phyloP scores from a whole-genome alignment of 768 basidiomycete genomes.

The Xerocomus brunneocitrinus region DNA sequence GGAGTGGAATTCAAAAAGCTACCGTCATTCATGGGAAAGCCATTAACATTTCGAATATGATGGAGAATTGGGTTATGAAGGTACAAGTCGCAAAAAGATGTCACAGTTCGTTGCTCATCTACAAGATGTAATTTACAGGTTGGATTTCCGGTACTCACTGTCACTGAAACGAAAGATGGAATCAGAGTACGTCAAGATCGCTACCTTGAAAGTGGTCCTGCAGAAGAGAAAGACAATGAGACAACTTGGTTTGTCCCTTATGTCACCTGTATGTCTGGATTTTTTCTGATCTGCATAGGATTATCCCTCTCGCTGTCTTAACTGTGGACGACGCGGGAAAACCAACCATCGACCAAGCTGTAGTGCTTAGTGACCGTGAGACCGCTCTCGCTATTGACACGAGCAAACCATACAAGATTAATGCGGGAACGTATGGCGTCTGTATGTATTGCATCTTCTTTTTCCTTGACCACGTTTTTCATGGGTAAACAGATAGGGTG shows the following conservation, averaged over 20 bases:
- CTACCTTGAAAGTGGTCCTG: slow-evolving; percentile 82
- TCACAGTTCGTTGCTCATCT: neutral
- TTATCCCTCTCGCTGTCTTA: slow-evolving; percentile 71
- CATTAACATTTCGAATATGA: slow-evolving; percentile 69
- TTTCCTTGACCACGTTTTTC: neutral
- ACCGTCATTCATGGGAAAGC: slow-evolving; percentile 33
- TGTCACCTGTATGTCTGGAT: neutral
- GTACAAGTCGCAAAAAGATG: slow-evolving; percentile 27
- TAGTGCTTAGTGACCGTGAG: slow-evolving; percentile 67
- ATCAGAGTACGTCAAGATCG: slow-evolving; percentile 85
- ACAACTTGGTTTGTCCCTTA: slow-evolving; percentile 64
- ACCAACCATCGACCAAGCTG: slow-evolving; percentile 51
- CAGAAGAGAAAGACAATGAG: slow-evolving; percentile 76
- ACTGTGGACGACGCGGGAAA: slow-evolving; percentile 59
- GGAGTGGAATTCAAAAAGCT: slow-evolving; percentile 77
- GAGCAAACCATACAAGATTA: slow-evolving; percentile 80
- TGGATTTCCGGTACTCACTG: slow-evolving; percentile 88
- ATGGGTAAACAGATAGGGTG: slow-evolving; percentile 60
- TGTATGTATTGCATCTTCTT: slow-evolving; percentile 48
- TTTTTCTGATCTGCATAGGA: neutral
- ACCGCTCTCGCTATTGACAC: slow-evolving; percentile 67
- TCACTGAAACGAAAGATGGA: slow-evolving; percentile 68
- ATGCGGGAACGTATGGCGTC: slow-evolving; percentile 83
- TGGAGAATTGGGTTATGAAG: slow-evolving; percentile 91
- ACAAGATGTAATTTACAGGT: slow-evolving; percentile 32